Conservation (phyloP, 2,329 filamentous ascomycete species). For the Exophiala sp. region DNA sequence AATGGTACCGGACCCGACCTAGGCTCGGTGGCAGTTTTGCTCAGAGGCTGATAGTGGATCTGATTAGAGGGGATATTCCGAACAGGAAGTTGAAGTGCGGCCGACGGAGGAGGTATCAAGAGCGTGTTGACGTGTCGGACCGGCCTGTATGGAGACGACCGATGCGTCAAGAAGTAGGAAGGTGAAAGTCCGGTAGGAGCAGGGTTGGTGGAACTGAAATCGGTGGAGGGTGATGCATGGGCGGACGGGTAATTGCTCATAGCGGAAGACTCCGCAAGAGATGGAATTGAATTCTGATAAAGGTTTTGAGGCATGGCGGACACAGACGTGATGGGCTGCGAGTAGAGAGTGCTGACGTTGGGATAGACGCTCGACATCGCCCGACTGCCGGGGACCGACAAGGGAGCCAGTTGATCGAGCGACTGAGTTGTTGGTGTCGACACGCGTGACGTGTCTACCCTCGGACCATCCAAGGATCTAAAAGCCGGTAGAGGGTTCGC, state of each 20-base stretch:
- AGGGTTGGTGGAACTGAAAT: constrained; percentile 54
- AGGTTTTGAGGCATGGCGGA: constrained; percentile 32
- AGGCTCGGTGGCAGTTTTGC: constrained; percentile 61
- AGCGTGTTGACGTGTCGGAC: constrained; percentile 84
- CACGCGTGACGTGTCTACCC: constrained; percentile 19
- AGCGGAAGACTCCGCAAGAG: constrained; percentile 15
- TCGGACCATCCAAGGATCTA: constrained; percentile 27
- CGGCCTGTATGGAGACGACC: constrained; percentile 87
- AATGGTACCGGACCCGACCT: constrained; percentile 62
- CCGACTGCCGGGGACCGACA: constrained; percentile 41
- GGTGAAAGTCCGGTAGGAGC: constrained; percentile 70
- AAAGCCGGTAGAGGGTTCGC: constrained; percentile 12
- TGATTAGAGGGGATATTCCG: constrained; percentile 59
- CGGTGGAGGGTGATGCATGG: constrained; percentile 62
- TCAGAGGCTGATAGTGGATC: constrained; percentile 78
- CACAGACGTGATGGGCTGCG: constrained; percentile 40
- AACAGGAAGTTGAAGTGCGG: constrained; percentile 69
- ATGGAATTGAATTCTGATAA: constrained; percentile 32
- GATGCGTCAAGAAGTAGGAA: constrained; percentile 77
- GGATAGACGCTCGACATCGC: constrained; percentile 75
- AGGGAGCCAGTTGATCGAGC: constrained; percentile 28
- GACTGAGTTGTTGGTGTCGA: constrained; percentile 6
- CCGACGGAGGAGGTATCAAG: constrained; percentile 77
- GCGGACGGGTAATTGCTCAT: constrained; percentile 43
- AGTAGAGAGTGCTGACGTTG: constrained; percentile 49